Evolutionary conservation across 805 yeast species (phyloP).

Genomic region (Teunomyces pallodes): DNA sequence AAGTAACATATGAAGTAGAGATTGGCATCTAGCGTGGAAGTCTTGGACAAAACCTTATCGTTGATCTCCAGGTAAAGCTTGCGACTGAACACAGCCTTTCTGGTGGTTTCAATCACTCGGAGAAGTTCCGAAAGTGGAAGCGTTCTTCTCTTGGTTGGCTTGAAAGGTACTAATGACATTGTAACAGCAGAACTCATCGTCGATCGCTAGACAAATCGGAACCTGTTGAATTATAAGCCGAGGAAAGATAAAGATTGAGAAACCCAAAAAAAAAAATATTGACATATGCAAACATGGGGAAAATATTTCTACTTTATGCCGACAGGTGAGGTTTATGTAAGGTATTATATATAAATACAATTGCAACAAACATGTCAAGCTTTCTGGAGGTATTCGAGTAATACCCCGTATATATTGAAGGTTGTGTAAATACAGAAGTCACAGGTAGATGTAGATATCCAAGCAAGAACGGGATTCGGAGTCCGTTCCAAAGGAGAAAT

Average conservation of each 20-base stretch:
- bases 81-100: conserved; percentile 33
- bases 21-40: conserved; percentile 36
- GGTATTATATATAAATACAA: background rate
- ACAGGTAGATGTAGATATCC: no score
- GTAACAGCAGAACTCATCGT: background rate
- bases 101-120: conserved; percentile 5
- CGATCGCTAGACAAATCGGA: background rate
- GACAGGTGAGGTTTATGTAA: background rate
- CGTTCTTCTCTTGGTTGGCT: conserved; percentile 11
- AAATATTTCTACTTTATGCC: background rate
- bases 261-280: background rate
- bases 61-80: conserved; percentile 41
- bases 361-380: background rate
- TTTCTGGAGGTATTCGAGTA: no score
- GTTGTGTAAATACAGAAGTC: no score
- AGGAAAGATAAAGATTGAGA: background rate
- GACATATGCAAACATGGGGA: background rate
- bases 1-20: conserved; percentile 44
- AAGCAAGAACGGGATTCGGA: no score
- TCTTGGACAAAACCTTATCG: conserved; percentile 34
- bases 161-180: background rate
- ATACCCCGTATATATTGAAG: no score
- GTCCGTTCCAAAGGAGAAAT: no score
- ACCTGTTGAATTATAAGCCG: background rate
- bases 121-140: conserved; percentile 27